A percentile compares a stretch with the other conserved stretches of the same genome.
These are phyloP conservation scores for Racocetra persica DNA, from an alignment of 371 early-diverging fungal genomes.

Conservation along the genomic window DNA sequence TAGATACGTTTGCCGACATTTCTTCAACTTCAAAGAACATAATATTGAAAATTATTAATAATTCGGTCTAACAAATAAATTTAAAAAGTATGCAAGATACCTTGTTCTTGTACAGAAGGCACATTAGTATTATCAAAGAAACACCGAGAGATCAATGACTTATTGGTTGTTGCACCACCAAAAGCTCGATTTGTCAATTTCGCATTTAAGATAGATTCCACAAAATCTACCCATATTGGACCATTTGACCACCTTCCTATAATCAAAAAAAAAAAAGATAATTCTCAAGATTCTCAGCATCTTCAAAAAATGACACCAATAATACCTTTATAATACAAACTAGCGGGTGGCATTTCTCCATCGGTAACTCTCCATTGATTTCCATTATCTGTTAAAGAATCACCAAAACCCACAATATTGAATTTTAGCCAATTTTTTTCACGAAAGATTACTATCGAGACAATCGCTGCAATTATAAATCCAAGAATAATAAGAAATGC, in stretches of 20 bases:
- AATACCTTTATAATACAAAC: no score
- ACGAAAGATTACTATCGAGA: no score
- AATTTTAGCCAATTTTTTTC: no score
- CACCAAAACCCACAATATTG: no score
- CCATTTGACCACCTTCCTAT: background rate
- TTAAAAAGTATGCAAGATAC: background rate
- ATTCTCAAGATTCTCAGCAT: no score
- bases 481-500: no score
- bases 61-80: background rate
- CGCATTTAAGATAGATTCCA: background rate
- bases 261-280: background rate
- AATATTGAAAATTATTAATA: background rate
- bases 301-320: no score
- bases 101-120: background rate
- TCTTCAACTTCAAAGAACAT: background rate
- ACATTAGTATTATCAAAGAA: background rate
- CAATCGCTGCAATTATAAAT: no score
- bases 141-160: background rate
- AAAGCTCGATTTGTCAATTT: background rate
- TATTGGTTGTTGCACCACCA: background rate
- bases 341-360: no score
- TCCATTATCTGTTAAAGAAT: no score
- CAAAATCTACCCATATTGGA: background rate
- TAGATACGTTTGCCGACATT: background rate
- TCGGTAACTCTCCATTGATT: no score